Conservation (phyloP, 2,329 filamentous ascomycete genomes). For the Plenodomus lindquistii region DNA sequence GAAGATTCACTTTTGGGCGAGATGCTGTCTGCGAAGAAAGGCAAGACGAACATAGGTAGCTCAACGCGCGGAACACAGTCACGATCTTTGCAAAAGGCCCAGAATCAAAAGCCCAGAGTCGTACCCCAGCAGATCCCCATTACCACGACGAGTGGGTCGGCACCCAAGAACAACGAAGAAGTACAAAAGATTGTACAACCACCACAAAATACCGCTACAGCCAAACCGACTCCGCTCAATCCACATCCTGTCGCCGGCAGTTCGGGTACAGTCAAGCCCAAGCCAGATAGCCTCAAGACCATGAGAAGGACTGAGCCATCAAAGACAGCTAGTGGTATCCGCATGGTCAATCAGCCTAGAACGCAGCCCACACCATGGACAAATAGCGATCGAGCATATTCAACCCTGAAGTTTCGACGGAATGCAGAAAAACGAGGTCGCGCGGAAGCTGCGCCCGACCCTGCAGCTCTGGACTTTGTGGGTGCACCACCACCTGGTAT, state of each 20-base stretch:
- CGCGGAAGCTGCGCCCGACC: slow-evolving; percentile 31
- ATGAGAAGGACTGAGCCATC: background rate
- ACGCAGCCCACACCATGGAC: slow-evolving; percentile 13
- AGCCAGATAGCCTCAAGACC: background rate
- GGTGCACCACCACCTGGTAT: slow-evolving; percentile 13
- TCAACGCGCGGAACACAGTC: background rate
- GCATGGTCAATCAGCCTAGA: slow-evolving; percentile 29
- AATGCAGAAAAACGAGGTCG: slow-evolving; percentile 26
- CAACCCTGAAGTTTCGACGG: slow-evolving; percentile 16
- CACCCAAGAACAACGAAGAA: background rate
- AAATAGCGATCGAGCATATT: slow-evolving; percentile 19
- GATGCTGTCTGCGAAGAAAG: background rate
- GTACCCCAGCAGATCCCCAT: too few species aligned
- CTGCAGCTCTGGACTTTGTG: slow-evolving; percentile 27
- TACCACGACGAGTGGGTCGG: too few species aligned
- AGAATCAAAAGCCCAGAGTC: too few species aligned
- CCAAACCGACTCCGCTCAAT: background rate
- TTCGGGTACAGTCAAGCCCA: too few species aligned
- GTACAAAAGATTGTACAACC: background rate
- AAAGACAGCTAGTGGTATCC: slow-evolving; percentile 18
- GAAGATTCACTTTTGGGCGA: slow-evolving; percentile 11
- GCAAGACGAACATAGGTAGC: background rate
- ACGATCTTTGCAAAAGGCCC: too few species aligned
- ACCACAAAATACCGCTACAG: background rate
- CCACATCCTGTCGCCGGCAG: too few species aligned